Base-by-base conservation (phyloP, 2,329 filamentous ascomycete genomes). In the Talaromyces verruculosus region DNA sequence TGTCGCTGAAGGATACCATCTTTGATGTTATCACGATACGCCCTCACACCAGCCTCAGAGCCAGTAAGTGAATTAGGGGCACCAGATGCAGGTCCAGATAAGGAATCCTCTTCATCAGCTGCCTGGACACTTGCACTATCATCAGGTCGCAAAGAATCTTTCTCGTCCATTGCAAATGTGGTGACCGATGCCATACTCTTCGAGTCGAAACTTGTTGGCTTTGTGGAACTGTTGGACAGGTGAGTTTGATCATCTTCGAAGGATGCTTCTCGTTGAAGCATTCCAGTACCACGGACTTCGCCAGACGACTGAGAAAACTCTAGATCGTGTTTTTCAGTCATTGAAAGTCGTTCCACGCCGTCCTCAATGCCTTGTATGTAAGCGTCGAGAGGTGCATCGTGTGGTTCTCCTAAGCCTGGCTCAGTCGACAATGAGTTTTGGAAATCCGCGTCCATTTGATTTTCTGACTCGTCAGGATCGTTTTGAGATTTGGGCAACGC, bases 141-240 rank as follows among this genome's bases (percentile, higher is more conserved):
- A 78, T 98, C 94, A 8, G 94, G 94, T 13, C 93, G 89, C 63
- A 97, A 84, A 5, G 93, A 97, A 76, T 97, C 94, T 77, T 97
- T 97, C 78, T 98, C 94, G 73, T 98, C 94, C 75, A 97, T 83
- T n/a, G 92, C 93, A 79, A 97, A 97, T 0, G 94, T 97, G 4
- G 92, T 96, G 17, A 92, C 92, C 30, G 94, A 98, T 4, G 92
- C 92, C 72, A 96, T 91, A 76, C 93, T 97, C 81, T 97, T 97
- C 59, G 91, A 93, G 76, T 97, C 94, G 47, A 97, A 84, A 75
- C 93, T 97, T 41, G 92, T 90, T 61, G 92, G 91, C 78, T 97
- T 97, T 2, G 89, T 93, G 45, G 87, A 88, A 55, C 83, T 85
- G 69, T 81, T 85, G 17, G 86, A 88, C 17, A 82, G 72, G 67